Percentiles rank a stretch among this genome's conserved stretches.
These are phyloP conservation scores for Grigorovia humatica DNA, from an alignment of 805 yeast genomes.

Conservation along the genomic window DNA sequence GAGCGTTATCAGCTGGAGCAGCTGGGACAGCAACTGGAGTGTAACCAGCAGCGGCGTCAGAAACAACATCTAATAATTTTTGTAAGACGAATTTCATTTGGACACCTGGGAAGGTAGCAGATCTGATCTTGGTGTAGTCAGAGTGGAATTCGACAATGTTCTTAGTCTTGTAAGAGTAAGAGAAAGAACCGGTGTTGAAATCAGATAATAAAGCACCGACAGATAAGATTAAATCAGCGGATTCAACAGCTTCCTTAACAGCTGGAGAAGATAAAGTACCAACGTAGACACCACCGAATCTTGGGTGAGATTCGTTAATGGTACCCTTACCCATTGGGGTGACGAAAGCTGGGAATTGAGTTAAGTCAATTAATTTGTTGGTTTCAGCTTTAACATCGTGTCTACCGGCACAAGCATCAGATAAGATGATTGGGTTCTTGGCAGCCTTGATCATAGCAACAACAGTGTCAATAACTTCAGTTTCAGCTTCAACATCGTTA, in stretches of 20 bases:
- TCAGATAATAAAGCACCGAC: slow-evolving; percentile 80
- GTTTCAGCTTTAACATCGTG: slow-evolving; percentile 62
- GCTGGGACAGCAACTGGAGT: slow-evolving; percentile 47
- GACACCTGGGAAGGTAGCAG: slow-evolving; percentile 61
- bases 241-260: slow-evolving; percentile 61
- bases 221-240: slow-evolving; percentile 64
- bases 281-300: slow-evolving; percentile 79
- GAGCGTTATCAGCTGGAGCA: slow-evolving; percentile 36
- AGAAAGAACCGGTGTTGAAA: slow-evolving; percentile 83
- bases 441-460: slow-evolving; percentile 45
- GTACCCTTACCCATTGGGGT: slow-evolving; percentile 89
- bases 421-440: slow-evolving; percentile 61
- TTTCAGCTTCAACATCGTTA: slow-evolving; percentile 52
- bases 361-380: slow-evolving; percentile 46
- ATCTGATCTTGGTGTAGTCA: slow-evolving; percentile 58
- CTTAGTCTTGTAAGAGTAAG: slow-evolving; percentile 63
- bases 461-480: slow-evolving; percentile 48
- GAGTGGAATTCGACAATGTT: slow-evolving; percentile 74
- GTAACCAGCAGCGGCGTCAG: slow-evolving; percentile 34
- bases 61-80: slow-evolving; percentile 32
- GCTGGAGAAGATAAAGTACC: slow-evolving; percentile 71
- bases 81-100: slow-evolving; percentile 53
- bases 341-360: slow-evolving; percentile 72
- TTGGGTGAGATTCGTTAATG: slow-evolving; percentile 58
- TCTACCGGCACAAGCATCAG: slow-evolving; percentile 81